Conservation (phyloP, 2,329 filamentous ascomycete species). For the Penicillium glabrum region DNA sequence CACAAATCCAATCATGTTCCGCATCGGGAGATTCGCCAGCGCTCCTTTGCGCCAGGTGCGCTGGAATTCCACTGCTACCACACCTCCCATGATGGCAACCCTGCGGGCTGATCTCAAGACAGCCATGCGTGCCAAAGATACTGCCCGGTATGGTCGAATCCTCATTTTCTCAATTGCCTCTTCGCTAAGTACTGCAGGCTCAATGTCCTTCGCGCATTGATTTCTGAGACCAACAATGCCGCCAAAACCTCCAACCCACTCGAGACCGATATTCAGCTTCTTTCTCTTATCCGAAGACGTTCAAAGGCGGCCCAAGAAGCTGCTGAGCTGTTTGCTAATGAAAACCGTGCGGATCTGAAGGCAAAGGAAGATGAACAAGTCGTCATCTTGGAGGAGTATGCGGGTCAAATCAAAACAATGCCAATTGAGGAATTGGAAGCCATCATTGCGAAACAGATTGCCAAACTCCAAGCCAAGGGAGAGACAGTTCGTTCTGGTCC, state of each 20-base stretch:
- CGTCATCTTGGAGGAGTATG: conserved; percentile 47
- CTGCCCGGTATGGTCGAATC: conserved; percentile 34
- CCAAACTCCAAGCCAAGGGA: conserved; percentile 35
- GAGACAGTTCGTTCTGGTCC: conserved; percentile 38
- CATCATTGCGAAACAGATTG: conserved; percentile 37
- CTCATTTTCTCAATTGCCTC: neutral
- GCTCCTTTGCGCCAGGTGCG: conserved; percentile 32
- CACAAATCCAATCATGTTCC: conserved; percentile 30
- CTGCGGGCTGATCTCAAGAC: conserved; percentile 49
- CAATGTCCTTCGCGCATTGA: conserved; percentile 49
- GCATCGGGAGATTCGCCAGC: conserved; percentile 29
- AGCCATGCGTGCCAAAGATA: conserved; percentile 53
- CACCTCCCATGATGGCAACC: conserved; percentile 46
- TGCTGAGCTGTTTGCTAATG: conserved; percentile 41
- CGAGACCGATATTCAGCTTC: conserved; percentile 47
- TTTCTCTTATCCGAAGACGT: conserved; percentile 49
- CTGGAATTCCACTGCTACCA: conserved; percentile 41
- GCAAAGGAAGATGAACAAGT: conserved; percentile 47
- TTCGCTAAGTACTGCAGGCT: conserved; percentile 31
- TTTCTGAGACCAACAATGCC: conserved; percentile 52
- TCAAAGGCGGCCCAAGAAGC: conserved; percentile 38
- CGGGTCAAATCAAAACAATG: conserved; percentile 43
- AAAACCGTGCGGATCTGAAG: conserved; percentile 44
- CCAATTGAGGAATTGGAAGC: conserved; percentile 40
- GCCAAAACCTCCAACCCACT: conserved; percentile 47